Evolutionary conservation across 257 asterid species (phyloP), one percentile per base, ranked within the genome.

Genomic region (Anisodus acutangulus): DNA sequence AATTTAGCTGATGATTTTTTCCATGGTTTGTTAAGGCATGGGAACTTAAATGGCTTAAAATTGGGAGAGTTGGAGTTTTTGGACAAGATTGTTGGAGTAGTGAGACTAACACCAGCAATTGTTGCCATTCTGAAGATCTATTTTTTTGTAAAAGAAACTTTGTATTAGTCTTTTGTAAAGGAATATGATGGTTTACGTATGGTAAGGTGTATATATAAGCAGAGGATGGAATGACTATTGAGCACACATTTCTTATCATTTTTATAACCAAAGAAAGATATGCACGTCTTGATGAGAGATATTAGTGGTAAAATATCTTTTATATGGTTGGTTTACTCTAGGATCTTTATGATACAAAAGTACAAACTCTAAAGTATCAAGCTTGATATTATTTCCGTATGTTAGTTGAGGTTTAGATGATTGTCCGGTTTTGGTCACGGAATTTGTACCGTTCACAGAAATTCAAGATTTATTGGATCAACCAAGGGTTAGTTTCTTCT

Each of bases 241-340:
- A 88, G 62, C 93, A 55, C 84, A 82, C 83, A 84, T 83, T 89
- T 92, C 94, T 92, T 92, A 93, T 94, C 96, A 37, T 39, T 83
- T 83, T 83, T 3, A 8, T 10, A 26, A 49, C 94, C 91, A 88
- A 87, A 88, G 62, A 54, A 13, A 17, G 58, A 82, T 70, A 59
- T 74, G 86, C 96, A 92, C 93, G 91, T 89, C 53, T 8, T 22
- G 22, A 47, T 22, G 22, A 47, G n/a, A 74, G 62, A 74, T 22
- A 12, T 74, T 49, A 31, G 45, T 49, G 45, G 62, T 78, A 78
- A 78, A 78, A 78, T 78, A 53, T 78, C 82, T 78, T 47, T 7
- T 39, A 47, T 2, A 37, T 47, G 85, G 22, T 43, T 7, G 10
- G 26, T 16, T 26, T 15, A 4, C 64, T 35, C 74, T 74, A 3